Percentiles rank a stretch among this genome's conserved stretches.
phyloP scores from a whole-genome alignment of 2,329 filamentous ascomycete species.

The Fusarium scirpi region DNA sequence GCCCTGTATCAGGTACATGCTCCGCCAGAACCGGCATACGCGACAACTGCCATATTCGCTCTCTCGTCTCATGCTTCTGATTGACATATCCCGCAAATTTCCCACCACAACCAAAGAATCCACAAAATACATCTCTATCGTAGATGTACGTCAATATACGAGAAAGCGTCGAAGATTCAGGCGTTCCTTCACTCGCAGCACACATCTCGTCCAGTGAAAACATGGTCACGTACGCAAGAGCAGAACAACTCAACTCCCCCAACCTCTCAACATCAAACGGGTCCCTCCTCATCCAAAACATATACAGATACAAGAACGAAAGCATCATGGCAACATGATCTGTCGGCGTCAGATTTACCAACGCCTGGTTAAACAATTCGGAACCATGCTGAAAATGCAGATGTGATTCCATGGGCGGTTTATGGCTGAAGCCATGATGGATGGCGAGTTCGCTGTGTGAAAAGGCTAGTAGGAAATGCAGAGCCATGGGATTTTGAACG shows the following conservation, averaged over 20 bases:
- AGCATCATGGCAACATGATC: slow-evolving; percentile 19
- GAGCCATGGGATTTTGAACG: slow-evolving; percentile 9
- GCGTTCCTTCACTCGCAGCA: background rate
- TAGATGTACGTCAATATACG: slow-evolving; percentile 16
- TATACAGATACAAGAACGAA: slow-evolving; percentile 11
- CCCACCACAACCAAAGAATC: slow-evolving; percentile 8
- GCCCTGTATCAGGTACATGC: background rate
- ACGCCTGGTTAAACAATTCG: slow-evolving; percentile 1
- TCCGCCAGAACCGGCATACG: slow-evolving; percentile 5
- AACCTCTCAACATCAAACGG: background rate
- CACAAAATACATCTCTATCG: slow-evolving; percentile 17
- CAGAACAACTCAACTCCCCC: background rate
- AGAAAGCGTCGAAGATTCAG: background rate
- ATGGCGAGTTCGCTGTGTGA: slow-evolving; percentile 16
- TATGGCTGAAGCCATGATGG: slow-evolving; percentile 3
- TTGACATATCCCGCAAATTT: slow-evolving; percentile 7
- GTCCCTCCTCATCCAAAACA: slow-evolving; percentile 20
- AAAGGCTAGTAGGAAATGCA: slow-evolving; percentile 5
- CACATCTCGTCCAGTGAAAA: slow-evolving; percentile 14
- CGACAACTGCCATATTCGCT: slow-evolving; percentile 13
- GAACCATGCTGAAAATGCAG: slow-evolving; percentile 14
- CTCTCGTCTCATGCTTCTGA: slow-evolving; percentile 16
- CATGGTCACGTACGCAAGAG: slow-evolving; percentile 6
- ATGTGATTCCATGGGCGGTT: slow-evolving; percentile 7
- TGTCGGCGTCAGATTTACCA: background rate